Percentiles rank a stretch among this genome's conserved stretches.
phyloP scores from a whole-genome alignment of 2,329 filamentous ascomycete genomes.

The Clarireedia hainanense region DNA sequence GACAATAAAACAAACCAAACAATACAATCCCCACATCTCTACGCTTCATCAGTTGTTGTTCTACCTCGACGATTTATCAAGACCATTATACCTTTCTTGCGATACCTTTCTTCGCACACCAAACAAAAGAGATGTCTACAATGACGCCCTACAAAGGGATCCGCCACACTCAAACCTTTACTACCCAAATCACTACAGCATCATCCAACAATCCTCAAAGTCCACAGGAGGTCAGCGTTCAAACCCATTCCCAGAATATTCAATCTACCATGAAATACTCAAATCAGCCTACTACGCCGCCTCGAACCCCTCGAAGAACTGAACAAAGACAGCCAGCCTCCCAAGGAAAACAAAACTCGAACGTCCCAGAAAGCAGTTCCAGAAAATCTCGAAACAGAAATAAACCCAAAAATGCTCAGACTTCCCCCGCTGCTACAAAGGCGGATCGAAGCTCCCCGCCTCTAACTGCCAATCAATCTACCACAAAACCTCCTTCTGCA shows the following conservation, averaged over 20 bases:
- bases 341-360: constrained; percentile 17
- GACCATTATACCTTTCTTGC: constrained; percentile 40
- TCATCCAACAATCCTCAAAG: constrained; percentile 32
- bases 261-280: constrained; percentile 19
- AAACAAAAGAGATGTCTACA: constrained; percentile 38
- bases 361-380: constrained; percentile 19
- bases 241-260: constrained; percentile 32
- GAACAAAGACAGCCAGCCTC: constrained; percentile 11
- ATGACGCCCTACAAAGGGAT: constrained; percentile 32
- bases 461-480: constrained; percentile 19
- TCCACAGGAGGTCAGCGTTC: constrained; percentile 37
- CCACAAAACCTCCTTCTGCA: constrained; percentile 28
- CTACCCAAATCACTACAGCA: constrained; percentile 16
- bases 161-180: constrained; percentile 26
- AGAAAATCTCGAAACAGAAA: constrained; percentile 28
- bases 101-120: neutral
- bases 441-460: constrained; percentile 24
- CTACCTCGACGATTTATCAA: constrained; percentile 16
- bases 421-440: constrained; percentile 22
- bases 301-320: constrained; percentile 27
- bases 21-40: neutral
- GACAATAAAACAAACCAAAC: neutral
- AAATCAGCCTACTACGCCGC: constrained; percentile 25
- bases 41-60: constrained; percentile 5
- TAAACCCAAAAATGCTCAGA: constrained; percentile 25